A percentile compares a stretch with the other conserved stretches of the same genome.
Evolutionary conservation across 164 flowering plant species (phyloP).

Genomic region (Stephania cephalantha): DNA sequence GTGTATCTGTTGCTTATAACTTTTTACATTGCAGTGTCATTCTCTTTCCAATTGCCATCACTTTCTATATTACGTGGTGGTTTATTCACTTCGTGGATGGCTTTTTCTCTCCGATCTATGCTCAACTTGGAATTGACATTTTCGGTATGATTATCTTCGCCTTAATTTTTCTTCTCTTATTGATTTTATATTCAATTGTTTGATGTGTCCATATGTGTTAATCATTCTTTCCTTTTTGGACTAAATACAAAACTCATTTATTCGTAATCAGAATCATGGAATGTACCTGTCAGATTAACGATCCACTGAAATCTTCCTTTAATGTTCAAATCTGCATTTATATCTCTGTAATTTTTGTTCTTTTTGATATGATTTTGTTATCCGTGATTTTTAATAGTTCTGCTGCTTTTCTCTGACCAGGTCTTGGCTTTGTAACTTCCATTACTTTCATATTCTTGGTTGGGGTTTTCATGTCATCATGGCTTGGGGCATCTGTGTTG

Average conservation of each 20-base stretch:
- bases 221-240: neutral
- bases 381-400: neutral
- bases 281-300: too few relatives aligned
- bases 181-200: neutral
- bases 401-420: constrained; percentile 20
- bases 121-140: constrained; percentile 68
- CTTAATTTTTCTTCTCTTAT: neutral
- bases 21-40: constrained; percentile 56
- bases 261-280: neutral
- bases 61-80: constrained; percentile 84
- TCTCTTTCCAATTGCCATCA: constrained; percentile 68
- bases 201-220: neutral
- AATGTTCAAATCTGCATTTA: neutral
- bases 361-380: neutral
- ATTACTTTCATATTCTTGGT: constrained; percentile 72
- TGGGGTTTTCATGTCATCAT: constrained; percentile 82
- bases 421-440: constrained; percentile 75
- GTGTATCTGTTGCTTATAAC: constrained; percentile 5
- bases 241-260: too few relatives aligned
- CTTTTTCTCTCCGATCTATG: constrained; percentile 55
- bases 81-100: constrained; percentile 54
- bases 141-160: constrained; percentile 45
- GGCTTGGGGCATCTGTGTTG: constrained; percentile 76
- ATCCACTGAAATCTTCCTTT: neutral
- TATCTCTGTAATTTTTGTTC: neutral